A percentile compares a stretch with the other conserved stretches of the same genome.
phyloP scores from a whole-genome alignment of 352 stramenopile species.

The Saprolegnia diclina region DNA sequence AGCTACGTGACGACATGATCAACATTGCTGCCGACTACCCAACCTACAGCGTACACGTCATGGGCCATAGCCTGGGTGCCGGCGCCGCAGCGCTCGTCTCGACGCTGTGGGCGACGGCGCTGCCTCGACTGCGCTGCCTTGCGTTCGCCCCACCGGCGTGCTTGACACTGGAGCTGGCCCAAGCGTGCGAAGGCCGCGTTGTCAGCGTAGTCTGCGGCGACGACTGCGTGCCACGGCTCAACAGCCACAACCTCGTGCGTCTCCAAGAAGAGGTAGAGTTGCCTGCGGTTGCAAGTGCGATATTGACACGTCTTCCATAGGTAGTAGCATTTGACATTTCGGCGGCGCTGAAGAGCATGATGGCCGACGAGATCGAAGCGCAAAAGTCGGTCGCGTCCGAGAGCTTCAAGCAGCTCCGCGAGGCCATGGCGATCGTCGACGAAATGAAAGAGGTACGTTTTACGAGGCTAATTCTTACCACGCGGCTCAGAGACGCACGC shows the following conservation, averaged over 20 bases:
- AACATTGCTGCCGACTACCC: slow-evolving; percentile 39
- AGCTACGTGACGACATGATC: slow-evolving; percentile 46
- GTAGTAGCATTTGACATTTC: slow-evolving; percentile 25
- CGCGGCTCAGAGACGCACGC: neutral
- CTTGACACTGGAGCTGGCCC: slow-evolving; percentile 56
- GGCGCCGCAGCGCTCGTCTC: slow-evolving; percentile 57
- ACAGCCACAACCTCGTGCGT: slow-evolving; percentile 62
- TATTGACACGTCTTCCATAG: neutral
- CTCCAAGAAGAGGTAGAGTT: slow-evolving; percentile 54
- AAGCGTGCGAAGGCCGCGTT: slow-evolving; percentile 47
- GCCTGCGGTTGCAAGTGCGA: neutral
- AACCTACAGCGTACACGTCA: slow-evolving; percentile 52
- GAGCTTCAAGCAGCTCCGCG: slow-evolving; percentile 16
- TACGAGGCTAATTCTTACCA: neutral
- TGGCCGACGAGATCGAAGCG: slow-evolving; percentile 19
- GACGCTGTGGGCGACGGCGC: slow-evolving; percentile 41
- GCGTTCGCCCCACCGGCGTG: slow-evolving; percentile 67
- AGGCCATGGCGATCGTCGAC: slow-evolving; percentile 6
- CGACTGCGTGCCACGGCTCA: slow-evolving; percentile 73
- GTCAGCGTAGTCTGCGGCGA: slow-evolving; percentile 72
- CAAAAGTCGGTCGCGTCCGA: slow-evolving; percentile 11
- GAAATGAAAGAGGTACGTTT: slow-evolving; percentile 23
- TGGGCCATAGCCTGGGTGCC: slow-evolving; percentile 68
- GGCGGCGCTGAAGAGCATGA: slow-evolving; percentile 24
- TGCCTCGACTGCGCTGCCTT: slow-evolving; percentile 52